Evolutionary conservation across 2,329 filamentous ascomycete species (phyloP), one percentile per base, ranked within the genome.

Genomic region (Aureobasidium vineae): DNA sequence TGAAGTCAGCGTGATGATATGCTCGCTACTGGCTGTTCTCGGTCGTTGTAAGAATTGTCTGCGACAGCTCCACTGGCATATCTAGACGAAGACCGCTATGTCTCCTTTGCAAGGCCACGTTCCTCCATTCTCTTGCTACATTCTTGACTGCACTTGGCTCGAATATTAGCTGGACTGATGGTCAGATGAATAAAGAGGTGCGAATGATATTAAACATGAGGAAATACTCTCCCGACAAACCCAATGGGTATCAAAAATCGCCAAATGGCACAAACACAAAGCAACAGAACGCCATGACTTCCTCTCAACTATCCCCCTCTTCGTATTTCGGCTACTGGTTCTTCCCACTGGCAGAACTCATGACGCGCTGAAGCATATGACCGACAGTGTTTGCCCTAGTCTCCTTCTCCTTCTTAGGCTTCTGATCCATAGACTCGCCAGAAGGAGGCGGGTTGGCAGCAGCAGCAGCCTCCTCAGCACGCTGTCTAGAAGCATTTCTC

Each of bases 401-500:
- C 45, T 63, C 59, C 36, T 63, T 63, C 59, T 63, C 33, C 33
- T 36, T 36, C 33, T 13, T 63, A 1, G 59, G 59, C 59, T 63
- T 63, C 33, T 63, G 40, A 16, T 63, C 59, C 59, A 63, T 63
- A 8, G 45, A 50, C 11, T 63, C 59, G 23, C 59, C 59, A 23
- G 28, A 43, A 2, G 43, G 31, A 3, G 28, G 31, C 2, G 41
- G 43, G 19, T 49, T 40, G 57, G 57, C 57, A 31, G 43, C 43
- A 5, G 57, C 57, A 50, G 57, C 57, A 19, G 57, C 59, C 5
- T 38, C 59, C 31, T 50, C 59, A 8, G 59, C 59, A 13, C 59
- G 45, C 45, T 63, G 64, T 41, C 50, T 60, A 10, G 38, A 53
- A 56, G 66, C 70, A 71, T 72, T 77, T 72, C 73, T 77, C 72